Evolutionary conservation across 2,329 filamentous ascomycete genomes (phyloP).

Genomic region (Berkeleyomyces rouxiae): DNA sequence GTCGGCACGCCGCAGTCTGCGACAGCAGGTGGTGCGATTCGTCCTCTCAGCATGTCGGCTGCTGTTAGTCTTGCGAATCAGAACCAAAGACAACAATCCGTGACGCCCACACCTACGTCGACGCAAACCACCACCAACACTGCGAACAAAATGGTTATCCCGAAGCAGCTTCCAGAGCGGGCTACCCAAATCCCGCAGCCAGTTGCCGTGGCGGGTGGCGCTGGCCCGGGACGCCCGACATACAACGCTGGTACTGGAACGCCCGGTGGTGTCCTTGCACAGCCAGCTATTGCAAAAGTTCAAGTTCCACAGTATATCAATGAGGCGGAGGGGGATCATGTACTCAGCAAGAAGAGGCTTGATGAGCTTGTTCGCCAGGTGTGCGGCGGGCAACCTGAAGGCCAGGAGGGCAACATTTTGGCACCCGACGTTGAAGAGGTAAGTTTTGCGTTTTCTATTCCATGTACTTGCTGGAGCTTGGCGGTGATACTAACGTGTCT

Average conservation of each 20-base stretch:
- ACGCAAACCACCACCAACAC: slow-evolving; percentile 28
- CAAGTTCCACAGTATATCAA: slow-evolving; percentile 72
- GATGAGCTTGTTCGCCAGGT: slow-evolving; percentile 91
- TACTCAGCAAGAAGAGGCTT: slow-evolving; percentile 94
- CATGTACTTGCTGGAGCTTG: not conserved
- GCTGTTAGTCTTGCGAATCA: slow-evolving; percentile 34
- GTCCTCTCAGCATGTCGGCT: slow-evolving; percentile 32
- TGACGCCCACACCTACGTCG: slow-evolving; percentile 20
- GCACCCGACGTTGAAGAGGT: slow-evolving; percentile 95
- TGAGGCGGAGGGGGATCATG: slow-evolving; percentile 79
- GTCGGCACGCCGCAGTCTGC: slow-evolving; percentile 33
- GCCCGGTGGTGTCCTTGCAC: slow-evolving; percentile 67
- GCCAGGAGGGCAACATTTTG: slow-evolving; percentile 58
- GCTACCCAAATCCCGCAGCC: slow-evolving; percentile 56
- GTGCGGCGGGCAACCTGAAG: slow-evolving; percentile 59
- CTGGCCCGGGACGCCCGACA: slow-evolving; percentile 58
- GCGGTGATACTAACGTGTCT: not conserved
- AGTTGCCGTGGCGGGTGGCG: slow-evolving; percentile 49
- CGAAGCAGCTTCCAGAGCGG: slow-evolving; percentile 55
- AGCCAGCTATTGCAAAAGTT: slow-evolving; percentile 68
- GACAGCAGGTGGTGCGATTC: slow-evolving; percentile 21
- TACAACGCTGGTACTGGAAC: slow-evolving; percentile 62
- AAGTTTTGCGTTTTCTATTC: slow-evolving; percentile 20
- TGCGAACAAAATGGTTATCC: slow-evolving; percentile 55
- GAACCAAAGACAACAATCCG: slow-evolving; percentile 18